phyloP scores from a whole-genome alignment of 768 basidiomycete genomes.

The Suillus variegatus region DNA sequence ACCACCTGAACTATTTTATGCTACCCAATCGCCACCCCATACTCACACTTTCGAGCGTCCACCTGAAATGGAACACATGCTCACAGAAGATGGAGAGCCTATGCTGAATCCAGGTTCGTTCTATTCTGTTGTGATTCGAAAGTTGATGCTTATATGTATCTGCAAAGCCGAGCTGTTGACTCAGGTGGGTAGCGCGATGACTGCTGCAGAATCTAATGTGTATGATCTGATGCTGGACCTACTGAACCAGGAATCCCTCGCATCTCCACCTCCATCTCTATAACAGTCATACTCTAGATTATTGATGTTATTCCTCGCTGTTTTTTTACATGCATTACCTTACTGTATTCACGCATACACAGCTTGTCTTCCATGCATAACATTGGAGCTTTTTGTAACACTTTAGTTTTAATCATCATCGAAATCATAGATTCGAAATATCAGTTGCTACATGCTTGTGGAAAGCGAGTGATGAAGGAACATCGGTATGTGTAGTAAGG shows the following conservation, averaged over 20 bases:
- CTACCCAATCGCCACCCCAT: slow-evolving; percentile 31
- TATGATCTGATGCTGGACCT: slow-evolving; percentile 31
- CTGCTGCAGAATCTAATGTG: slow-evolving; percentile 10
- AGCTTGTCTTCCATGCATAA: slow-evolving; percentile 11
- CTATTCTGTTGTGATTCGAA: background rate
- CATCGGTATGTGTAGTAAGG: slow-evolving; percentile 19
- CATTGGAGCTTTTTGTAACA: slow-evolving; percentile 8
- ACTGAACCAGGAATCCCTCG: slow-evolving; percentile 56
- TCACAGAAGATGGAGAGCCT: slow-evolving; percentile 64
- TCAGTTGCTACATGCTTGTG: slow-evolving; percentile 36
- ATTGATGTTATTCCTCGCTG: slow-evolving; percentile 17
- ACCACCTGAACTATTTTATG: slow-evolving; percentile 9
- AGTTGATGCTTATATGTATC: slow-evolving; percentile 10
- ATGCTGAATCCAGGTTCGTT: slow-evolving; percentile 68
- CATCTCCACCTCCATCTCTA: slow-evolving; percentile 66
- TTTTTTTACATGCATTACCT: slow-evolving; percentile 16
- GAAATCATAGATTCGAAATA: slow-evolving; percentile 6
- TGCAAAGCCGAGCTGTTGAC: slow-evolving; percentile 59
- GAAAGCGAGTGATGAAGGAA: slow-evolving; percentile 29
- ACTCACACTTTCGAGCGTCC: slow-evolving; percentile 33
- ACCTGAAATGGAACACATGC: slow-evolving; percentile 52
- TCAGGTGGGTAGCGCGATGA: slow-evolving; percentile 43
- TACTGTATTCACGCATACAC: slow-evolving; percentile 23
- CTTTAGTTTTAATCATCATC: slow-evolving; percentile 6
- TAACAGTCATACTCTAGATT: slow-evolving; percentile 23